These are phyloP conservation scores for Arthrocladium fulminans DNA, from an alignment of 2,329 filamentous ascomycete species.

Conservation along the genomic window DNA sequence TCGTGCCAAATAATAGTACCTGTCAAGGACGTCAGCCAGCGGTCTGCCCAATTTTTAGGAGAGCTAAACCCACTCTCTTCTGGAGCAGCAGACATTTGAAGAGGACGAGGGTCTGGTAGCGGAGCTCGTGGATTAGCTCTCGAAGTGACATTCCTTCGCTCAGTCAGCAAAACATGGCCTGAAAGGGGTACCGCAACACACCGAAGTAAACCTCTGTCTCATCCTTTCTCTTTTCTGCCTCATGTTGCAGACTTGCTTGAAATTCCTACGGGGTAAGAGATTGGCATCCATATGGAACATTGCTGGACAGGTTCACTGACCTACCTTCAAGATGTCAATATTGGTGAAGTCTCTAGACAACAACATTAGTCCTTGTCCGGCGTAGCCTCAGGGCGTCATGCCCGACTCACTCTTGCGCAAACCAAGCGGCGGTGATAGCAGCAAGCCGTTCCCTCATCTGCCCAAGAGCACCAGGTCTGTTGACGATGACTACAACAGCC, in stretches of 20 bases:
- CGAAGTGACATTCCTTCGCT: slow-evolving; percentile 59
- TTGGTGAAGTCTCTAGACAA: slow-evolving; percentile 68
- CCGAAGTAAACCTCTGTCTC: slow-evolving; percentile 83
- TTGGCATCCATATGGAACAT: slow-evolving; percentile 12
- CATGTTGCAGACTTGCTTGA: slow-evolving; percentile 68
- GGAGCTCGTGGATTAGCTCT: slow-evolving; percentile 89
- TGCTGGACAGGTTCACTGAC: slow-evolving; percentile 13
- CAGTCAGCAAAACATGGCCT: slow-evolving; percentile 7
- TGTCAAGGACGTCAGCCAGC: slow-evolving; percentile 30
- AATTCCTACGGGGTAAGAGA: slow-evolving; percentile 52
- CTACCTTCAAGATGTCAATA: slow-evolving; percentile 69
- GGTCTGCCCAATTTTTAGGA: too few species aligned
- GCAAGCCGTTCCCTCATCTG: slow-evolving; percentile 82
- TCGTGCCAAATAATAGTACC: slow-evolving; percentile 98
- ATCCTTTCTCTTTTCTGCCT: slow-evolving; percentile 54
- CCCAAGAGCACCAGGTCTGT: slow-evolving; percentile 82
- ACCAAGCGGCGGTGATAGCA: slow-evolving; percentile 91
- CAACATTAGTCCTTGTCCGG: slow-evolving; percentile 3
- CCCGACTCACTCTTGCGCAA: slow-evolving; percentile 62
- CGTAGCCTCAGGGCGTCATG: slow-evolving; percentile 2
- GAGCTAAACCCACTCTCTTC: slow-evolving; percentile 62
- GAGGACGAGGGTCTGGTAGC: slow-evolving; percentile 85
- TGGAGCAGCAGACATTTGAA: slow-evolving; percentile 91
- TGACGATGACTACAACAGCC: slow-evolving; percentile 89
- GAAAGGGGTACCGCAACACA: slow-evolving; percentile 33